Base-by-base conservation (phyloP, 2,329 filamentous ascomycete species). In the Ascochyta lentis region DNA sequence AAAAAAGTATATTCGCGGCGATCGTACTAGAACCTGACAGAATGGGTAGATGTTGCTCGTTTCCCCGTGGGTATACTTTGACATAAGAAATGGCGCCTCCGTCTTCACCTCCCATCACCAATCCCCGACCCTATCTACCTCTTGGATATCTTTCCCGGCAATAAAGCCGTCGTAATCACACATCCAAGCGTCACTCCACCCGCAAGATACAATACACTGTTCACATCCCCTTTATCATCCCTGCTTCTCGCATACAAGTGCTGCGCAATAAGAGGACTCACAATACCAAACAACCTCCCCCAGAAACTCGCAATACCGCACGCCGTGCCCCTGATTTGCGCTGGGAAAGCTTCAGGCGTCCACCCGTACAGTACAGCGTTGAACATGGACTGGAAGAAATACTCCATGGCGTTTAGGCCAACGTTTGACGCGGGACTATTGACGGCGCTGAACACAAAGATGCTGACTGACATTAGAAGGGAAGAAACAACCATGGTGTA, bases 231-330 rank as follows among this genome's bases (percentile, higher is more conserved):
- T 6, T 69, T 60, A 0, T 67, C 70, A 45, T 63, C 62, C 3
- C 37, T 62, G 42, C 62, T 67, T 13, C 48, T 67, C 8, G 71
- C 70, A 62, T 65, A 71, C 55, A 71, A 66, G n/a, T 80, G 73
- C 59, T 84, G 80, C 4, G 82, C 83, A 49, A 84, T 83, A 34
- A 86, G 64, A 0, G 84, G 84, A 34, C 81, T 83, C 15, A 86
- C 78, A 40, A 87, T 86, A 9, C 82, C 81, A 60, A 84, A 84
- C 23, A 86, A 49, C 2, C 84, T 70, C 1, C 84, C 84, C 82
- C 83, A 86, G 64, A 85, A 86, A 56, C 81, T 83, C 2, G 84
- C 83, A 12, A 86, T 58, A 0, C 85, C 84, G 61, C 81, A 83
- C 0, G 84, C 75, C 0, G 80, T 84, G 4, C 81, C 82, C 33